Evolutionary conservation across 148 eudicot genomes (phyloP).

Genomic region (Rhododendron williamsianum): DNA sequence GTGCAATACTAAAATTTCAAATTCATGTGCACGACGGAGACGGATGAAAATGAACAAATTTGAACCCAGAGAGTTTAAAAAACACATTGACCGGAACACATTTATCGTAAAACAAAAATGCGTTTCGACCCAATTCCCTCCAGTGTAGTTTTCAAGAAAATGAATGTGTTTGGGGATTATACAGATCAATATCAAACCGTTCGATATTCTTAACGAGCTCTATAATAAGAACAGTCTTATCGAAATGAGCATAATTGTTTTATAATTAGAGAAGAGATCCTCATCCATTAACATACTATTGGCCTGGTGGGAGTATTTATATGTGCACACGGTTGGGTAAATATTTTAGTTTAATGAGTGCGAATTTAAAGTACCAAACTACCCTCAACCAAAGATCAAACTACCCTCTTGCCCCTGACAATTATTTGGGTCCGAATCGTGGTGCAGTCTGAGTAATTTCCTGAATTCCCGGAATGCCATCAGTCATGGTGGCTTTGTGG

Average conservation of each 20-base stretch:
- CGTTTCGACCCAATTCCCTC: too few species aligned
- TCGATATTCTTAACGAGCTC: not conserved
- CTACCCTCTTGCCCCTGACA: not conserved
- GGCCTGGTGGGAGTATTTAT: not conserved
- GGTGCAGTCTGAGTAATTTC: not conserved
- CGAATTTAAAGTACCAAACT: not conserved
- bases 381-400: not conserved
- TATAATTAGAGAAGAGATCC: not conserved
- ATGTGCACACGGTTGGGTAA: not conserved
- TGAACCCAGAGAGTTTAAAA: too few species aligned
- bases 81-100: too few species aligned
- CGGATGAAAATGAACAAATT: too few species aligned
- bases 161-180: not conserved
- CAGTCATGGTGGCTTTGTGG: not conserved
- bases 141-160: not conserved
- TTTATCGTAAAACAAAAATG: too few species aligned
- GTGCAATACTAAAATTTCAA: not conserved
- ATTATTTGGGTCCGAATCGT: not conserved
- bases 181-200: not conserved
- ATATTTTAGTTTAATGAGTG: not conserved
- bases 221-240: not conserved
- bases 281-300: not conserved
- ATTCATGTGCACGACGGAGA: too few species aligned
- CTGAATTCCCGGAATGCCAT: not conserved
- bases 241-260: too few species aligned